phyloP scores from a whole-genome alignment of 495 filamentous ascomycete species.

The Lophium mytilinum region DNA sequence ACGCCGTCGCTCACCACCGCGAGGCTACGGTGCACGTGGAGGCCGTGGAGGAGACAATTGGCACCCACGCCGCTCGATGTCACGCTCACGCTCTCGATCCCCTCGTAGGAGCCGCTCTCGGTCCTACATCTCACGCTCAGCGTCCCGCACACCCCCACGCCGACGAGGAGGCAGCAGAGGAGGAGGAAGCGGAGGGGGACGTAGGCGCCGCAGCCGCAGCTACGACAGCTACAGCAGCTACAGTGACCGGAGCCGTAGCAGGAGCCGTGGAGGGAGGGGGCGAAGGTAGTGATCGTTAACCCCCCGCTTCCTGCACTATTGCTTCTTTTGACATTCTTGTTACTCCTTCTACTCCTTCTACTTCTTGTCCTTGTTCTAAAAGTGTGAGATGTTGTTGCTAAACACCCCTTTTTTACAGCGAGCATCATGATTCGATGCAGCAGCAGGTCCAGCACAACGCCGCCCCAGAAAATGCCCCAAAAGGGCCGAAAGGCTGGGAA shows the following conservation, averaged over 20 bases:
- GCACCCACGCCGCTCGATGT: conserved; percentile 37
- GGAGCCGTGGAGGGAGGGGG: conserved; percentile 15
- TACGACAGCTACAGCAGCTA: conserved; percentile 54
- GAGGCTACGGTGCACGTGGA: conserved; percentile 31
- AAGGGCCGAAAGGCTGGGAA: too few relatives aligned
- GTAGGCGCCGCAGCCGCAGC: conserved; percentile 51
- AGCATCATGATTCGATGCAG: too few relatives aligned
- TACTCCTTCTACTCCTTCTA: too few relatives aligned
- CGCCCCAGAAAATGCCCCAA: too few relatives aligned
- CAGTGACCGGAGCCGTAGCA: conserved; percentile 35
- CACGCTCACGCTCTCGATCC: conserved; percentile 41
- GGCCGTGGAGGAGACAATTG: conserved; percentile 34
- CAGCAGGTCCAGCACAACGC: too few relatives aligned
- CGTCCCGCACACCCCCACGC: conserved; percentile 43
- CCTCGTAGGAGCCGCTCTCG: conserved; percentile 31
- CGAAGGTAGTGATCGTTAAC: background rate
- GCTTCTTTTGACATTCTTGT: too few relatives aligned
- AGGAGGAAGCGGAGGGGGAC: conserved; percentile 35
- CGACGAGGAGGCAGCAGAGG: conserved; percentile 36
- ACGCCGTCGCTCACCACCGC: conserved; percentile 30
- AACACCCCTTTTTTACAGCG: too few relatives aligned
- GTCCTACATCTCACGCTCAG: conserved; percentile 44
- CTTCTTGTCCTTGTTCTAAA: too few relatives aligned
- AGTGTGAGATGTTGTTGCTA: too few relatives aligned
- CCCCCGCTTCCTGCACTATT: too few relatives aligned